Evolutionary conservation across 2,329 filamentous ascomycete species (phyloP).

Genomic region (Cryphonectria radicalis): DNA sequence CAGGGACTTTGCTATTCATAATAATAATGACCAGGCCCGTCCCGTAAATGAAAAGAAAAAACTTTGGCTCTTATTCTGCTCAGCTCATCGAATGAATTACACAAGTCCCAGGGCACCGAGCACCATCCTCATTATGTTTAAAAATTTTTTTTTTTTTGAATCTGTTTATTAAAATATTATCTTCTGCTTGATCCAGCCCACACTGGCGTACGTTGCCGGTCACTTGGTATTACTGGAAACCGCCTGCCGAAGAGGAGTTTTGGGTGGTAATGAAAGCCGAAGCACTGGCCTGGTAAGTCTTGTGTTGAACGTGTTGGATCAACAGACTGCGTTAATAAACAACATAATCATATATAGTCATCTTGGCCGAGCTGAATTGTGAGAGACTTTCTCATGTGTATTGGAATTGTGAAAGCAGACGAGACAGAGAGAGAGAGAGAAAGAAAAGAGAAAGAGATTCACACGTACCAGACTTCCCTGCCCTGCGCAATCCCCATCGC

Average conservation of each 20-base stretch:
- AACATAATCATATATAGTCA: too few relatives aligned
- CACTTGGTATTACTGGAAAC: neutral
- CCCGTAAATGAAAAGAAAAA: neutral
- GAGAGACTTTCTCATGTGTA: too few relatives aligned
- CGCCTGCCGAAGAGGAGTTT: neutral
- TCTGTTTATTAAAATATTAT: too few relatives aligned
- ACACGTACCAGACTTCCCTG: too few relatives aligned
- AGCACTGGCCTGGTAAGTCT: conserved; percentile 2
- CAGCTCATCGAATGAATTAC: neutral
- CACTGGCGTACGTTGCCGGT: neutral
- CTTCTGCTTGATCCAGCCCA: neutral
- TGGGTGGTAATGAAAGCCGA: neutral
- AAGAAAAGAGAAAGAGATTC: too few relatives aligned
- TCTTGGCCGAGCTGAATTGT: too few relatives aligned
- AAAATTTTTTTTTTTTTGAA: too few relatives aligned
- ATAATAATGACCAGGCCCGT: neutral
- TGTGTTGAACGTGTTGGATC: neutral
- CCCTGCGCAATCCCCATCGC: too few relatives aligned
- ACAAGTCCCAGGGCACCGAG: neutral
- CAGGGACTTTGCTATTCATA: too few relatives aligned
- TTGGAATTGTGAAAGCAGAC: too few relatives aligned
- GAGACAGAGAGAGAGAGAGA: too few relatives aligned
- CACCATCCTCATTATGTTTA: neutral
- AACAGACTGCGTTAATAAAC: neutral
- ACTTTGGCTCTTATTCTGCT: neutral